These are phyloP conservation scores for Plasmodium blacklocki DNA, from an alignment of 169 alveolate species.

Conservation along the genomic window DNA sequence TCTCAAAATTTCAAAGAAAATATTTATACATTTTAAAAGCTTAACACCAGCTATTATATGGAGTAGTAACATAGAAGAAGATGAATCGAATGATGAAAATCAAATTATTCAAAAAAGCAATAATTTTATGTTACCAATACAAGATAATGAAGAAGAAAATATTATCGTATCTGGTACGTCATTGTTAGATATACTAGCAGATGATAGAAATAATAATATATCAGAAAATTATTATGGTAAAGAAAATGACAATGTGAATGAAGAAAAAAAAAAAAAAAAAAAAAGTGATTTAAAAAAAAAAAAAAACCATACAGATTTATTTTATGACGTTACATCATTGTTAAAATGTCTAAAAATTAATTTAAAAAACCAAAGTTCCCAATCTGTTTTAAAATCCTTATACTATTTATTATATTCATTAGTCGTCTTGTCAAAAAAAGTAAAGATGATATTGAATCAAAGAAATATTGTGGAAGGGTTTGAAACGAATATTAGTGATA, in stretches of 20 bases:
- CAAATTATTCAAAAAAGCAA: neutral
- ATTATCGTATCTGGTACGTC: neutral
- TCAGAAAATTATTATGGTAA: neutral
- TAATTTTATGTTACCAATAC: neutral
- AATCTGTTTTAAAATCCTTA: constrained; percentile 1
- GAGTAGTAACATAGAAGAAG: neutral
- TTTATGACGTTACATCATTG: constrained; percentile 16
- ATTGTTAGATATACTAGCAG: constrained; percentile 4
- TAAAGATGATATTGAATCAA: constrained; percentile 1
- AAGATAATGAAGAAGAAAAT: neutral
- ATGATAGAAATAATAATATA: neutral
- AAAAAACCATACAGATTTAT: constrained; percentile 3
- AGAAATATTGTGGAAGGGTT: neutral
- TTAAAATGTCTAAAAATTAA: constrained; percentile 23
- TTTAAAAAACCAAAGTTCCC: constrained; percentile 16
- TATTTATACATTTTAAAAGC: constrained; percentile 16
- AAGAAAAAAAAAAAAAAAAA: neutral
- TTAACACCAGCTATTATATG: neutral
- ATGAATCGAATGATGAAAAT: constrained; percentile 1
- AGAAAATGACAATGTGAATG: constrained; percentile 7
- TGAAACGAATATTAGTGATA: neutral
- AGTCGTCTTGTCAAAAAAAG: constrained; percentile 3
- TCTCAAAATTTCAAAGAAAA: constrained; percentile 8
- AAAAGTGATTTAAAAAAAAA: neutral
- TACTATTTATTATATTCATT: constrained; percentile 9